These are phyloP conservation scores for Bretschneidera sinensis DNA, from an alignment of 345 rosid genomes.

Conservation along the genomic window DNA sequence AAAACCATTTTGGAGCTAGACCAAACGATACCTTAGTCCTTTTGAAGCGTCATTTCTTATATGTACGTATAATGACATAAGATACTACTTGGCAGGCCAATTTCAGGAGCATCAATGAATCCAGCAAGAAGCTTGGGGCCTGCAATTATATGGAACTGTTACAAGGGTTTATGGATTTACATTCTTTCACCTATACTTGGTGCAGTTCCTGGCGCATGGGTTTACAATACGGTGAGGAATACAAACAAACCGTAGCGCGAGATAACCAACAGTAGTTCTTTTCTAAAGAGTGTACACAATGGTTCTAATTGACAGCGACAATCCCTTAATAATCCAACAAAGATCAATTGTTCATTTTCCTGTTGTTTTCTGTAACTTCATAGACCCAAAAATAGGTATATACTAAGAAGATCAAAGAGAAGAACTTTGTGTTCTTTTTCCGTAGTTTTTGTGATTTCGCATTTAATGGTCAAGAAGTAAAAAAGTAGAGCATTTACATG, in stretches of 20 bases:
- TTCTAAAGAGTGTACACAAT: conserved; percentile 34
- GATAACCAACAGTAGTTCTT: conserved; percentile 51
- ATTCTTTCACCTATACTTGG: conserved; percentile 56
- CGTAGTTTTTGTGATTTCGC: not conserved
- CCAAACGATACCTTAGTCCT: too few relatives aligned
- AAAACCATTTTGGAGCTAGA: too few relatives aligned
- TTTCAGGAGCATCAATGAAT: conserved; percentile 87
- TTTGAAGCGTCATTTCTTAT: too few relatives aligned
- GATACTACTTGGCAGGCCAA: conserved; percentile 34
- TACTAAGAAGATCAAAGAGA: not conserved
- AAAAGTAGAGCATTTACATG: not conserved
- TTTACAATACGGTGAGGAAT: conserved; percentile 61
- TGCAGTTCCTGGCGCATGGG: conserved; percentile 71
- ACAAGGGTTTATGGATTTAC: conserved; percentile 70
- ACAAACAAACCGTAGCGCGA: conserved; percentile 78
- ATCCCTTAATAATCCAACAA: too few relatives aligned
- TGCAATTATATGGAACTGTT: conserved; percentile 54
- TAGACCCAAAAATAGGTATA: too few relatives aligned
- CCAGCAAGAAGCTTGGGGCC: conserved; percentile 93
- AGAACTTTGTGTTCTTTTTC: not conserved
- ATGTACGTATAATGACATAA: not conserved
- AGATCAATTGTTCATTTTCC: not conserved
- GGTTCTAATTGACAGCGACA: not conserved
- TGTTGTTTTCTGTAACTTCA: too few relatives aligned
- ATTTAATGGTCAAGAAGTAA: not conserved